Conservation (phyloP, 139 green algal species). For the Astrephomene gubernaculifera region DNA sequence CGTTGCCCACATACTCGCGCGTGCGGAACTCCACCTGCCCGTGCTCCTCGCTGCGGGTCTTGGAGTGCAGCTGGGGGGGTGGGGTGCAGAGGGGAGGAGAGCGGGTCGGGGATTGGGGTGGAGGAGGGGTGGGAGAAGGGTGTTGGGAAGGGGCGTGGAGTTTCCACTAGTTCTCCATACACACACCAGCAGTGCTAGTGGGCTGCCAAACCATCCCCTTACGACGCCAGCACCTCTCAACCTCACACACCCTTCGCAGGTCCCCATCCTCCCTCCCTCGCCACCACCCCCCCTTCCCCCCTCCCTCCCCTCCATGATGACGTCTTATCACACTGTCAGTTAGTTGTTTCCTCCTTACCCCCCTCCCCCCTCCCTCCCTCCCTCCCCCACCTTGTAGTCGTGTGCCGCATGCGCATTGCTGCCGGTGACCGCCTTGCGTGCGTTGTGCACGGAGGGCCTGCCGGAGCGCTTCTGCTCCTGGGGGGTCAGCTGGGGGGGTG, state of each 20-base stretch:
- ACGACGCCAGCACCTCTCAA: no score
- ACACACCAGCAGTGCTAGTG: no score
- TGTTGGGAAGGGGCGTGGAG: background rate
- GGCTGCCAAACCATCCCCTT: no score
- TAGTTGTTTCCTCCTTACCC: no score
- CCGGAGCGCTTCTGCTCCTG: constrained; percentile 50
- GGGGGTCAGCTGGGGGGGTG: constrained; percentile 22
- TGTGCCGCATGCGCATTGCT: constrained; percentile 36
- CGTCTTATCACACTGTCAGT: no score
- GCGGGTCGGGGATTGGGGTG: background rate
- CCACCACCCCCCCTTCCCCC: no score
- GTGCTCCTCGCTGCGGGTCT: constrained; percentile 1
- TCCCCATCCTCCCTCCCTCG: no score
- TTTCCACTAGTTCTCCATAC: no score
- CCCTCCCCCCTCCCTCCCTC: no score
- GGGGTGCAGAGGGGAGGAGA: no score
- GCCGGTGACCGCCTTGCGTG: constrained; percentile 44
- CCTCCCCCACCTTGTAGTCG: constrained; percentile 36
- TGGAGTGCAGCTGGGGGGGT: background rate
- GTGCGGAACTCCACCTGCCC: constrained; percentile 7
- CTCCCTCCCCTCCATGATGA: no score
- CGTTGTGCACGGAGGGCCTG: constrained; percentile 41
- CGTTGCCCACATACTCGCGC: constrained; percentile 3
- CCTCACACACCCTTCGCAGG: no score
- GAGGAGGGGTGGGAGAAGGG: background rate